Evolutionary conservation across 2,329 filamentous ascomycete genomes (phyloP).

Genomic region (Trichoderma asperellum): DNA sequence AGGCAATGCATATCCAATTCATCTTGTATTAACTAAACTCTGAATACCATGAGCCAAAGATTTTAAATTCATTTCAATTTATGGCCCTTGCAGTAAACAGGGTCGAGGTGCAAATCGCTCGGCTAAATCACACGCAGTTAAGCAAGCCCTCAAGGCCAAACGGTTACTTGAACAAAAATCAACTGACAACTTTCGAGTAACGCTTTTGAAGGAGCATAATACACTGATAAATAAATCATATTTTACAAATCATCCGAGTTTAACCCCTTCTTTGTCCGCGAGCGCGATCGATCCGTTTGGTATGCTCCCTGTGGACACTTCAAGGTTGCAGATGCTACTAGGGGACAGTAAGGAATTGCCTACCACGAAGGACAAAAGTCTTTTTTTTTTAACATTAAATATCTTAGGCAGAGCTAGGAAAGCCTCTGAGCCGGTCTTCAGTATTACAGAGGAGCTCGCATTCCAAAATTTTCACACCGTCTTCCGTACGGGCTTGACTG

Average conservation of each 20-base stretch:
- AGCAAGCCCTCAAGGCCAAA: slow-evolving; percentile 5
- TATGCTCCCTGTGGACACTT: slow-evolving; percentile 1
- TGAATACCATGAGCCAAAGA: neutral
- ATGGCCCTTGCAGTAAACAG: neutral
- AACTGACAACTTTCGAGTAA: neutral
- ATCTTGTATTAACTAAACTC: neutral
- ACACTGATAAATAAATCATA: neutral
- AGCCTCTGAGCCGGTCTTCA: slow-evolving; percentile 8
- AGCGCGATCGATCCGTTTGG: neutral
- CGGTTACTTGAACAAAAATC: slow-evolving; percentile 1
- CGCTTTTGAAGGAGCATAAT: neutral
- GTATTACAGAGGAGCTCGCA: neutral
- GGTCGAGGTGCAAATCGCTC: neutral
- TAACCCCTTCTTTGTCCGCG: neutral
- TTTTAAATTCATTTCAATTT: neutral
- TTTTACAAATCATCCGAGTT: neutral
- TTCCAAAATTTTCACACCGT: neutral
- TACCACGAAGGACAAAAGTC: neutral
- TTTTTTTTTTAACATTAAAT: neutral
- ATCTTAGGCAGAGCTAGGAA: neutral
- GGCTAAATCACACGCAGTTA: slow-evolving; percentile 2
- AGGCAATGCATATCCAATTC: neutral
- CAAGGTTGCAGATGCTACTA: neutral
- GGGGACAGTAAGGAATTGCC: neutral
- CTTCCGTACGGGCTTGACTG: neutral